Conservation (phyloP, 768 basidiomycete species). For the Lactarius trivialis region DNA sequence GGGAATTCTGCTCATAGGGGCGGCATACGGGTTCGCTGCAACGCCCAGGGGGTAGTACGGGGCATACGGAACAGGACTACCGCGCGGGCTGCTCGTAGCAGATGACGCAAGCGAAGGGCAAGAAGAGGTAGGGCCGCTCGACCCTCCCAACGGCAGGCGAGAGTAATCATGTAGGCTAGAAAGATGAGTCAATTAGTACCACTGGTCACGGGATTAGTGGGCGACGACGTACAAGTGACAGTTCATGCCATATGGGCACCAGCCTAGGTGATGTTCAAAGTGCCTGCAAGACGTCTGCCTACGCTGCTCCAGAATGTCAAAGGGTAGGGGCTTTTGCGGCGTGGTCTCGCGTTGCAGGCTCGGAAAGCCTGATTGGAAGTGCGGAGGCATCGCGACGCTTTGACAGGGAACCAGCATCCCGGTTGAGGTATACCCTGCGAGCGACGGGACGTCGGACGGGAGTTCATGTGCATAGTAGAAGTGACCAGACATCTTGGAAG, state of each 20-base stretch:
- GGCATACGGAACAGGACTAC: constrained; percentile 1
- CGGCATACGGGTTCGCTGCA: not conserved
- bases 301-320: constrained; percentile 7
- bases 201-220: no score
- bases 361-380: not conserved
- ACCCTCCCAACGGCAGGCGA: not conserved
- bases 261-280: constrained; percentile 10
- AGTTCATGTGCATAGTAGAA: not conserved
- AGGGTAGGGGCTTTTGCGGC: not conserved
- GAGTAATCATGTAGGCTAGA: constrained; percentile 9
- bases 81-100: constrained; percentile 7
- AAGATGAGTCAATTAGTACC: not conserved
- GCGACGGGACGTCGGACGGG: not conserved
- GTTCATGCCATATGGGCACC: constrained; percentile 12
- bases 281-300: constrained; percentile 10
- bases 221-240: constrained; percentile 12
- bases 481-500: not conserved
- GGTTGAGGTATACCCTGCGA: not conserved
- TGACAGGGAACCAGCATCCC: not conserved
- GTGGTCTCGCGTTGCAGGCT: not conserved
- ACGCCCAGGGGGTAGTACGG: not conserved
- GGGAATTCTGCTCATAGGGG: not conserved
- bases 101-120: constrained; percentile 1
- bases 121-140: not conserved
- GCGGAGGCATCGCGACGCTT: not conserved